phyloP scores from a whole-genome alignment of 768 basidiomycete species.

The Agrocybe praecox region DNA sequence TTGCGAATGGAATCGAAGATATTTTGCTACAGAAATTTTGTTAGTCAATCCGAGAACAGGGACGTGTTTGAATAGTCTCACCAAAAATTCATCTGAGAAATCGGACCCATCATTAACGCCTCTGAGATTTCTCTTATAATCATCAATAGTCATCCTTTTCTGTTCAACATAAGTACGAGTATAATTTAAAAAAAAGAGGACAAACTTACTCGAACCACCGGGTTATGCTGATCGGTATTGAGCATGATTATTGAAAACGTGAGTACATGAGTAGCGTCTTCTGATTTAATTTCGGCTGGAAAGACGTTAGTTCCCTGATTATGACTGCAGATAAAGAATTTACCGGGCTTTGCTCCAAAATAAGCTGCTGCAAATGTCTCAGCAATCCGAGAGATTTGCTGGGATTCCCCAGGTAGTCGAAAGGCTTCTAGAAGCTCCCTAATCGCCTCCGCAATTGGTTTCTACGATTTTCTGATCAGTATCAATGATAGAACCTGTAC shows the following conservation, averaged over 20 bases:
- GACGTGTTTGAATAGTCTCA: slow-evolving; percentile 26
- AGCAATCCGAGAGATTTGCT: slow-evolving; percentile 92
- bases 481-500: neutral
- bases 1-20: slow-evolving; percentile 96
- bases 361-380: slow-evolving; percentile 94
- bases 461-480: slow-evolving; percentile 46
- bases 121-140: slow-evolving; percentile 88
- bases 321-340: neutral
- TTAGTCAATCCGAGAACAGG: neutral
- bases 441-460: slow-evolving; percentile 95
- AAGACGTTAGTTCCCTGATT: neutral
- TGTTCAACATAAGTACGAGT: slow-evolving; percentile 34
- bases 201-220: slow-evolving; percentile 77
- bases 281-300: slow-evolving; percentile 82
- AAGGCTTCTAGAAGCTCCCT: slow-evolving; percentile 92
- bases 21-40: slow-evolving; percentile 55
- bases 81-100: slow-evolving; percentile 86
- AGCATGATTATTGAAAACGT: slow-evolving; percentile 97
- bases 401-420: slow-evolving; percentile 92
- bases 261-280: slow-evolving; percentile 93
- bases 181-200: neutral
- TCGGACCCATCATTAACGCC: slow-evolving; percentile 88
- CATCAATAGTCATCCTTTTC: slow-evolving; percentile 97
- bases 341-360: slow-evolving; percentile 83
- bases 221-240: slow-evolving; percentile 96